A percentile compares a stretch with the other conserved stretches of the same genome.
Evolutionary conservation across 371 early-diverging fungal species (phyloP).

Genomic region (Zopfochytrium polystomum): DNA sequence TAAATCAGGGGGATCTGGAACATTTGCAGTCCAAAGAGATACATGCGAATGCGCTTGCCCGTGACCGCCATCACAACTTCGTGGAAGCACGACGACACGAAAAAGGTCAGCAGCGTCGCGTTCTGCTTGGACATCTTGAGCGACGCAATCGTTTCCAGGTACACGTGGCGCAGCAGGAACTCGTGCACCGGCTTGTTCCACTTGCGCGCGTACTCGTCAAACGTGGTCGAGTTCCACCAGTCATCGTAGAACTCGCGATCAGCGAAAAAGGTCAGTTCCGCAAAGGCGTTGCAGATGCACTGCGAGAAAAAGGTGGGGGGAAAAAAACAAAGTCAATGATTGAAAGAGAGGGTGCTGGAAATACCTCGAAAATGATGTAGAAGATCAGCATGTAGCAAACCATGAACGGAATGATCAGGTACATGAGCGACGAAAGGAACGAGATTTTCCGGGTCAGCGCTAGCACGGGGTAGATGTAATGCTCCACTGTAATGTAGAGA

Average conservation of each 20-base stretch:
- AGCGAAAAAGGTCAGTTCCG: slow-evolving; percentile 94
- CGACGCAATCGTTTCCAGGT: slow-evolving; percentile 73
- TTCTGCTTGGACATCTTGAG: slow-evolving; percentile 69
- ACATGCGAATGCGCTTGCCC: slow-evolving; percentile 69
- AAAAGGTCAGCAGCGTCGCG: slow-evolving; percentile 80
- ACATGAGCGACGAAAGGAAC: slow-evolving; percentile 51
- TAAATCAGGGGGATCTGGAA: slow-evolving; percentile 88
- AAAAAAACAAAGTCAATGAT: slow-evolving; percentile 6
- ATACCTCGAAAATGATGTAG: slow-evolving; percentile 87
- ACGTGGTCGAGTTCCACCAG: slow-evolving; percentile 97
- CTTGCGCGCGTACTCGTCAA: slow-evolving; percentile 93
- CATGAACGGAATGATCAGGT: slow-evolving; percentile 83
- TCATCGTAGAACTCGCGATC: slow-evolving; percentile 96
- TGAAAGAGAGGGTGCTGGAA: not conserved
- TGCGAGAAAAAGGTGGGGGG: slow-evolving; percentile 9
- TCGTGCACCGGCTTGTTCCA: slow-evolving; percentile 98
- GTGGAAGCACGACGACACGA: slow-evolving; percentile 82
- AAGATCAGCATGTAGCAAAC: slow-evolving; percentile 85
- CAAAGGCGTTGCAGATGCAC: slow-evolving; percentile 92
- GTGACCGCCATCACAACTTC: slow-evolving; percentile 84
- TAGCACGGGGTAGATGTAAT: slow-evolving; percentile 73
- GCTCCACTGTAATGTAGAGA: slow-evolving; percentile 80
- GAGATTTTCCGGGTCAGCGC: slow-evolving; percentile 34
- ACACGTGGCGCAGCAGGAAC: slow-evolving; percentile 91
- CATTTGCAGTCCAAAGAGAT: slow-evolving; percentile 87